Evolutionary conservation across 306 rosid genomes (phyloP), one percentile per base, ranked within the genome.

Genomic region (Vigna angularis): DNA sequence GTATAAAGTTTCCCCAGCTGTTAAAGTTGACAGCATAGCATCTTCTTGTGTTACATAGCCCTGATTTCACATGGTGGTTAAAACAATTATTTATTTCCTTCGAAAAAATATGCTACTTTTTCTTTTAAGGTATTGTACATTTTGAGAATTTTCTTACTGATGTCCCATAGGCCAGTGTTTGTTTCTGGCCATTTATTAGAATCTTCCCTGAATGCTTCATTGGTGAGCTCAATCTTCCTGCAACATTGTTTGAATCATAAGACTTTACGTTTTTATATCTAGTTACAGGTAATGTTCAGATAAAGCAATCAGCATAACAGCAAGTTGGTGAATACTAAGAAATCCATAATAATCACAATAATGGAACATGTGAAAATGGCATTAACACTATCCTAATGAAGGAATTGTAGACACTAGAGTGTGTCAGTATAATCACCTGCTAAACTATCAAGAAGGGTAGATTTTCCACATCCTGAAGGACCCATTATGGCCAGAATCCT

Each of bases 381-480:
- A 53, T 17, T 12, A 14, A 14, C 48, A 9, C 24, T 36, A 64
- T 0, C 4, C 3, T 7, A 53, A 53, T 18, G 20, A 12, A 56
- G 3, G 40, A 40, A 42, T 42, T 30, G 61, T n/a, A 74, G 49
- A 58, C 34, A 30, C 4, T 30, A 13, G 9, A 74, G 0, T 59
- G 4, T 10, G 11, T 48, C 15, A 32, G 11, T 22, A 26, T 26
- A 59, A 50, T 51, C 5, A 91, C 97, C 97, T 78, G 90, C 88
- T 75, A 89, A 70, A 49, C 90, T 80, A 76, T 89, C 97, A 80
- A 91, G 97, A 81, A 89, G 89, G 52, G 97, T 91, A 59, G 97
- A 88, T 80, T 91, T 91, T 74, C 97, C 97, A 76, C 79, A 88
- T 9, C 97, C 97, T n/a, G 94, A 91, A 74, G 97, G 97, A 10